Conservation (phyloP, 495 filamentous ascomycete species). For the Annulohypoxylon maeteangense region DNA sequence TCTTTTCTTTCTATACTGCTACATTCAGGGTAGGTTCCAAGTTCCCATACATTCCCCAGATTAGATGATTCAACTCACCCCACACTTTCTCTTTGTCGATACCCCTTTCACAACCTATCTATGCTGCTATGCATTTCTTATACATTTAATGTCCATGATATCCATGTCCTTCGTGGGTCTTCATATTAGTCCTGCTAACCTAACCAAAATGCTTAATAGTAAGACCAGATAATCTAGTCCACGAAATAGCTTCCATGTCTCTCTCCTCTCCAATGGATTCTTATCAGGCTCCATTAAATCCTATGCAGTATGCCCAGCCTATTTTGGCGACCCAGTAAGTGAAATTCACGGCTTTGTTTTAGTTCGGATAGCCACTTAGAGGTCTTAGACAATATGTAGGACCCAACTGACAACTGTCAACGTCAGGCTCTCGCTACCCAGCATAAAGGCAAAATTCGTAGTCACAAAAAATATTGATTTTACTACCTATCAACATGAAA, state of each 20-base stretch:
- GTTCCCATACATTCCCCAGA: not conserved
- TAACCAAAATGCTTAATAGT: not conserved
- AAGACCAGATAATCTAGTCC: not conserved
- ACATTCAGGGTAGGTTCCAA: too few species aligned
- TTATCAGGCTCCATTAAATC: conserved; percentile 21
- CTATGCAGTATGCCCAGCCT: conserved; percentile 25
- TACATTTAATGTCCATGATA: not conserved
- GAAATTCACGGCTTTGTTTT: not conserved
- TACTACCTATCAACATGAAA: conserved; percentile 26
- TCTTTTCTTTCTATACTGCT: not conserved
- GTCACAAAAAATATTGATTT: conserved; percentile 23
- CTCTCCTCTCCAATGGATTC: conserved; percentile 4
- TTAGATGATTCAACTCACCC: conserved; percentile 14
- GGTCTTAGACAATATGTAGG: not conserved
- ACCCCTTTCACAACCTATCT: not conserved
- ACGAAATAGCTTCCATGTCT: conserved; percentile 8
- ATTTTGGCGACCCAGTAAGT: conserved; percentile 9
- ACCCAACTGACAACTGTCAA: conserved; percentile 28
- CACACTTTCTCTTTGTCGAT: not conserved
- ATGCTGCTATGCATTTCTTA: too few species aligned
- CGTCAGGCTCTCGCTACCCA: conserved; percentile 15
- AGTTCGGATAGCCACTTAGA: conserved; percentile 27
- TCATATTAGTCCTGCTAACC: not conserved
- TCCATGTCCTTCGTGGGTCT: conserved; percentile 4
- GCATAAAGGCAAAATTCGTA: not conserved